Conservation (phyloP, 306 rosid genomes). For the Cucurbita ficifolia region DNA sequence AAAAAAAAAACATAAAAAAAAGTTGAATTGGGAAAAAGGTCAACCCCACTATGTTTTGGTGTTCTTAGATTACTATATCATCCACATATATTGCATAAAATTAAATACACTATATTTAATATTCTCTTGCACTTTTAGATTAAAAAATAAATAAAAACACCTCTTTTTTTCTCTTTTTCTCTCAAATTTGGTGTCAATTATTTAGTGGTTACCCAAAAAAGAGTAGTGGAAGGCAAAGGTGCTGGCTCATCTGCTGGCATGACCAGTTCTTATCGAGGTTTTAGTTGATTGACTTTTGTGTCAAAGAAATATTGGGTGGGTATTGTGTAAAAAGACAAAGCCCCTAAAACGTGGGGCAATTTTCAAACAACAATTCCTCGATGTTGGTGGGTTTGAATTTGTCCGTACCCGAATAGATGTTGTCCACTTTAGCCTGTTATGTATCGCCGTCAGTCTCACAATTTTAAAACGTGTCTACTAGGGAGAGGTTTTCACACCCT, state of each 20-base stretch:
- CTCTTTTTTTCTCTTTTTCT: background rate
- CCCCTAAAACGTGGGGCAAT: background rate
- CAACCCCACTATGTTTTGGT: constrained; percentile 13
- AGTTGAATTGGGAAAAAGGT: background rate
- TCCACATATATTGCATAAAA: constrained; percentile 28
- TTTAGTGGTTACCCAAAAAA: background rate
- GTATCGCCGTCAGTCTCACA: too few species aligned
- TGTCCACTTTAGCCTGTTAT: too few species aligned
- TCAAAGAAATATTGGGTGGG: background rate
- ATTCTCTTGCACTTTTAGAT: background rate
- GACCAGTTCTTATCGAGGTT: constrained; percentile 8
- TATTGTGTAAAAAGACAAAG: background rate
- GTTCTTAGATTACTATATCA: background rate
- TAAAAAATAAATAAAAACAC: background rate
- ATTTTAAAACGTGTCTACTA: too few species aligned
- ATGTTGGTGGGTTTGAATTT: too few species aligned
- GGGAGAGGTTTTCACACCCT: too few species aligned
- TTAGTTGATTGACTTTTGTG: constrained; percentile 19
- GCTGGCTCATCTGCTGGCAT: constrained; percentile 13
- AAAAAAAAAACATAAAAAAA: background rate
- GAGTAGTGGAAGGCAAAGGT: constrained; percentile 12
- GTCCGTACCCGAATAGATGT: too few species aligned
- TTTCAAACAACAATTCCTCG: too few species aligned
- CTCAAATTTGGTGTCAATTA: background rate
- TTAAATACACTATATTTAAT: background rate